A percentile compares a stretch with the other conserved stretches of the same genome.
Evolutionary conservation across 768 basidiomycete genomes (phyloP).

Genomic region (Rhizopogon roseolus): DNA sequence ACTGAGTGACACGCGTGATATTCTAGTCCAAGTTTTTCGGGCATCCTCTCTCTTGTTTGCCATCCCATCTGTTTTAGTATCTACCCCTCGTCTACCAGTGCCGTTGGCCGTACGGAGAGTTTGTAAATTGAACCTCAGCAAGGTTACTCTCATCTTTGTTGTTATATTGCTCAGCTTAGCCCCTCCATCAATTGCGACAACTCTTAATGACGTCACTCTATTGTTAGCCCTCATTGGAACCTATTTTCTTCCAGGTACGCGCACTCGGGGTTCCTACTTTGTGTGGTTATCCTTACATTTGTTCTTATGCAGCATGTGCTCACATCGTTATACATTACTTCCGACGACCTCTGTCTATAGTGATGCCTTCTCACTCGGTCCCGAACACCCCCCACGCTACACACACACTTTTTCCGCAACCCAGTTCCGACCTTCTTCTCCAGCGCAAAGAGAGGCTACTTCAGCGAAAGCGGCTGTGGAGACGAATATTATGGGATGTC

Average conservation of each 20-base stretch:
- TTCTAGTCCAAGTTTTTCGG: conserved; percentile 33
- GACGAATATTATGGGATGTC: conserved; percentile 79
- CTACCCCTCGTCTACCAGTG: conserved; percentile 48
- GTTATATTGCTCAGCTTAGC: conserved; percentile 43
- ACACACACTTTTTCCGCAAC: conserved; percentile 16
- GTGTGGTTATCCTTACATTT: background rate
- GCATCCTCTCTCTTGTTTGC: conserved; percentile 51
- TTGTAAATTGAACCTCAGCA: conserved; percentile 40
- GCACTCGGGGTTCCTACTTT: background rate
- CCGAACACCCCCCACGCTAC: conserved; percentile 15
- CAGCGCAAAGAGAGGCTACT: conserved; percentile 83
- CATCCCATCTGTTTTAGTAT: conserved; percentile 55
- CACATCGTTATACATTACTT: conserved; percentile 85
- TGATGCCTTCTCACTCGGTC: conserved; percentile 48
- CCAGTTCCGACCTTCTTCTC: conserved; percentile 63
- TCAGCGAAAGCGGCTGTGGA: conserved; percentile 67
- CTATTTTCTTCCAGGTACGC: conserved; percentile 58
- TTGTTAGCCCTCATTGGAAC: conserved; percentile 49
- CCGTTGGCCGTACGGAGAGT: conserved; percentile 36
- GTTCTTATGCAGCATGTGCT: conserved; percentile 45
- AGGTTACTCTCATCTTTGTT: conserved; percentile 35
- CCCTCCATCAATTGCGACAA: conserved; percentile 30
- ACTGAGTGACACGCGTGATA: conserved; percentile 2
- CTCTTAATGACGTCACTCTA: conserved; percentile 46
- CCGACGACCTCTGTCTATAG: conserved; percentile 77